Evolutionary conservation across 257 asterid species (phyloP).

Genomic region (Solanum gracilifrons): DNA sequence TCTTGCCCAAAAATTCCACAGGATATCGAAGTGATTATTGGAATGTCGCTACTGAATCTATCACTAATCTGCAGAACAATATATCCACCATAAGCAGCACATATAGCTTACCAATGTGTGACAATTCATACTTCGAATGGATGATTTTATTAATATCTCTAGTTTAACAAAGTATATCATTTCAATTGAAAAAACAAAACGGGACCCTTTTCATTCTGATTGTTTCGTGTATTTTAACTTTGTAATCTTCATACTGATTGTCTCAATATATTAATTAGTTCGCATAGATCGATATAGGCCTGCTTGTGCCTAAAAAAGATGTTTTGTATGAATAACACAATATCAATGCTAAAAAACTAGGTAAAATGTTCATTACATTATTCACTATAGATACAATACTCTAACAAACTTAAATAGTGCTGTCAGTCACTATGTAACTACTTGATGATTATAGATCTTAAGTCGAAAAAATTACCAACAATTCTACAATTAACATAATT

Average conservation of each 20-base stretch:
- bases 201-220: background rate
- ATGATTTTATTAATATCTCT: background rate
- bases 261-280: background rate
- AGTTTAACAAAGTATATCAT: background rate
- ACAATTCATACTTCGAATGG: background rate
- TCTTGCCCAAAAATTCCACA: constrained; percentile 67
- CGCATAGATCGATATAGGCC: background rate
- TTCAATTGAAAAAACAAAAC: background rate
- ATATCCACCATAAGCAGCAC: background rate
- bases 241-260: background rate
- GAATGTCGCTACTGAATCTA: constrained; percentile 44
- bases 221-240: background rate
- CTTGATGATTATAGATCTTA: background rate
- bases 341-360: background rate
- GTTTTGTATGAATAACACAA: background rate
- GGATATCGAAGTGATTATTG: constrained; percentile 41
- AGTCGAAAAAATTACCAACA: background rate
- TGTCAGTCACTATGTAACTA: background rate
- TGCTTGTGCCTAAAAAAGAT: background rate
- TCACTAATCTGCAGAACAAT: constrained; percentile 39
- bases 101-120: background rate
- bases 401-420: background rate
- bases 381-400: background rate
- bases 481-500: background rate
- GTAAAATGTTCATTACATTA: background rate